Percentiles rank a stretch among this genome's conserved stretches.
These are phyloP conservation scores for Colletotrichum euphorbiae DNA, from an alignment of 2,329 filamentous ascomycete genomes.

Conservation along the genomic window DNA sequence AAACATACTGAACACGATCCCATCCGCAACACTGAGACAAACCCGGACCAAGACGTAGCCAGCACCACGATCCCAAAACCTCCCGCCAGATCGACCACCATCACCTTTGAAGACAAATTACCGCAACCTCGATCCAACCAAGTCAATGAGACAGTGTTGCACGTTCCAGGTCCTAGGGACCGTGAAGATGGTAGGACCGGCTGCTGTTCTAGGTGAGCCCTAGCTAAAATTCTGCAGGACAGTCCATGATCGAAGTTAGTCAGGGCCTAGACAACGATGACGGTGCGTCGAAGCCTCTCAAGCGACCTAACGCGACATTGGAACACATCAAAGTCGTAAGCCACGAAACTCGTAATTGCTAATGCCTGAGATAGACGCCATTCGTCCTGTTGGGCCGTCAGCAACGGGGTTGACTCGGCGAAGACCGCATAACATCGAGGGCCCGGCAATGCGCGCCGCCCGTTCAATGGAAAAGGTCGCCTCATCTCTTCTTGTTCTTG, in stretches of 20 bases:
- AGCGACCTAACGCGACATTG: too few species aligned
- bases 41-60: background rate
- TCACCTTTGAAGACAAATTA: background rate
- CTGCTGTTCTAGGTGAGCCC: background rate
- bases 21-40: background rate
- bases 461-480: slow-evolving; percentile 40
- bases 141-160: slow-evolving; percentile 39
- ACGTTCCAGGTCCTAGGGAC: slow-evolving; percentile 49
- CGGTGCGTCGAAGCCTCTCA: background rate
- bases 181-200: slow-evolving; percentile 45
- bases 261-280: background rate
- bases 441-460: slow-evolving; percentile 15
- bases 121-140: background rate
- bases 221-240: background rate
- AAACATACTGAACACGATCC: background rate
- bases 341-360: too few species aligned
- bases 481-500: slow-evolving; percentile 18
- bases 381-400: background rate
- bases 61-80: too few species aligned
- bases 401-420: background rate
- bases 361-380: background rate
- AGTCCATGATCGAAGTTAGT: slow-evolving; percentile 5
- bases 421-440: slow-evolving; percentile 3
- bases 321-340: too few species aligned
- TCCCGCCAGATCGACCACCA: slow-evolving; percentile 6